These are phyloP conservation scores for Calycina herbarum DNA, from an alignment of 2,329 filamentous ascomycete genomes.

Conservation along the genomic window DNA sequence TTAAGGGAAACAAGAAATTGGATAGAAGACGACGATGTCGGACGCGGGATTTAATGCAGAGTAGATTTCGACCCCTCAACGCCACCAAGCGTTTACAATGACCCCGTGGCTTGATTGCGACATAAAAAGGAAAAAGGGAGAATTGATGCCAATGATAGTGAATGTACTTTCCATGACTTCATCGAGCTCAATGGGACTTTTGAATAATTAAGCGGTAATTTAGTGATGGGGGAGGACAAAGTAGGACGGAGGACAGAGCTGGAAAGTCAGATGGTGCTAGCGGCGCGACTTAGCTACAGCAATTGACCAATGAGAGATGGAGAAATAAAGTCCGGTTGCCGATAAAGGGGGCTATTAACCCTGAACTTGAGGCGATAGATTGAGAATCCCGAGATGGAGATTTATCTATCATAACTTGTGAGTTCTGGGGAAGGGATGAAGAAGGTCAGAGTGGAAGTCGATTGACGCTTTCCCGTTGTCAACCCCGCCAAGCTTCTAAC, in stretches of 20 bases:
- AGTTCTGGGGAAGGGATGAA: no score
- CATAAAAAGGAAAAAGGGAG: background rate
- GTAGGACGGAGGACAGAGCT: background rate
- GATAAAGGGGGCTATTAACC: no score
- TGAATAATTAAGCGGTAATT: no score
- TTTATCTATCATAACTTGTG: no score
- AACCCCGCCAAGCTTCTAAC: no score
- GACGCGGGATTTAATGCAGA: background rate
- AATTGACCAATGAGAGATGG: background rate
- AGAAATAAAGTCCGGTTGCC: background rate
- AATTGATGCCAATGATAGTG: background rate
- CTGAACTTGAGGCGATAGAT: no score
- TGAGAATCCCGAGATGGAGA: no score
- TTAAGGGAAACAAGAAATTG: background rate
- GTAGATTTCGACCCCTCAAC: background rate
- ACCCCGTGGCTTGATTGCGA: conserved; percentile 1
- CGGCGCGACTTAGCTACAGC: no score
- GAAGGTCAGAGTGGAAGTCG: no score
- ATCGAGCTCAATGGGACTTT: background rate
- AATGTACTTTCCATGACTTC: background rate
- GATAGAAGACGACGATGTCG: background rate
- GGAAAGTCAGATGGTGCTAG: background rate
- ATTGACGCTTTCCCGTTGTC: no score
- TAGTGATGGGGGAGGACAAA: background rate
- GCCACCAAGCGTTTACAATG: background rate